Base-by-base conservation (phyloP, 768 basidiomycete genomes). In the Boletus edulis region DNA sequence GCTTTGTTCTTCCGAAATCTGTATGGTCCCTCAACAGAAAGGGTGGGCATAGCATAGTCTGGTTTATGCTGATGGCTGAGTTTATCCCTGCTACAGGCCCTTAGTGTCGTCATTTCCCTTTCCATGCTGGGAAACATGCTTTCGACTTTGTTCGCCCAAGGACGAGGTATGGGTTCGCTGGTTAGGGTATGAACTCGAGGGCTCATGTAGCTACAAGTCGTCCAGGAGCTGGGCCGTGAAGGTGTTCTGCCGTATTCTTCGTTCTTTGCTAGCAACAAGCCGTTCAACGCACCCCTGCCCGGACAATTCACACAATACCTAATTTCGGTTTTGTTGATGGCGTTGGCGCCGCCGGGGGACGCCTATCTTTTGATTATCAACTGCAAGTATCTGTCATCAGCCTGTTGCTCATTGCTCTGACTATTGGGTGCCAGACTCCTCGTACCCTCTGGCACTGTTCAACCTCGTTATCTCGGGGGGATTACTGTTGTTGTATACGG, bases 1-100 rank as follows among this genome's bases (percentile, higher is more conserved):
- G 86, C 87, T 0, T 65, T 89, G 32, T 90, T 87, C 71, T 91
- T 91, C 64, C 77, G 87, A 46, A 86, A 87, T 67, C 65, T 91
- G 8, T 90, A 82, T 65, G 89, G 88, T 0, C 73, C 78, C 0
- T 69, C 75, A 0, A 82, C 83, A 0, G 87, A 86, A 62, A 76
- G 75, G 63, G 86, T 86, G 46, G 15, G 73, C 57, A 8, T 35
- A 15, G 73, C 57, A 9, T 35, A 40, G 18, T 46, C 1, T 1
- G 3, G 7, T 12, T n/a, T 18, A 18, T 18, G 7, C 12, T 10
- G 18, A 38, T 41, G 0, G 14, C 49, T 37, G 17, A 34, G 12
- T 47, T 62, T 20, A 65, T 35, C 17, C 22, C 56, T 32, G 9
- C 9, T 35, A 3, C 46, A 89, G 87, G 72, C 74, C 4, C 72